Evolutionary conservation across 768 basidiomycete species (phyloP).

Genomic region (Amanita phalloides): DNA sequence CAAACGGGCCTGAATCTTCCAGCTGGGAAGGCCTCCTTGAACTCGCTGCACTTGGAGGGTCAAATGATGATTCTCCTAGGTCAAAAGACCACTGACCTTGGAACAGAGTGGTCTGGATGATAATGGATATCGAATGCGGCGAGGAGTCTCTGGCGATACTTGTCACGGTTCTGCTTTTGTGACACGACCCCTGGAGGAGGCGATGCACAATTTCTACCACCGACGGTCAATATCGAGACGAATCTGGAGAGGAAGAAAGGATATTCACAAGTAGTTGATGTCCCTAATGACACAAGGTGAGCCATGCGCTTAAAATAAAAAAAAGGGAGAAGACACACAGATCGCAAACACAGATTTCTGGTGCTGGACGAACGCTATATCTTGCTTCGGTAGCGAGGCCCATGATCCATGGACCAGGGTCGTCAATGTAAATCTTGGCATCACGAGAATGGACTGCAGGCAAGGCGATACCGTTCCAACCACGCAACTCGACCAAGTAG

Average conservation of each 20-base stretch:
- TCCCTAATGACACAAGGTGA: slow-evolving; percentile 33
- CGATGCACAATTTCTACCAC: slow-evolving; percentile 60
- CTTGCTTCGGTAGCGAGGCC: slow-evolving; percentile 81
- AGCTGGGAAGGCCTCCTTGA: slow-evolving; percentile 91
- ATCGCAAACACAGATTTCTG: slow-evolving; percentile 84
- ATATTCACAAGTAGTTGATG: slow-evolving; percentile 64
- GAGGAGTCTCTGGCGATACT: slow-evolving; percentile 62
- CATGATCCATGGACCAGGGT: slow-evolving; percentile 95
- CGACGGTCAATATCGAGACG: slow-evolving; percentile 6
- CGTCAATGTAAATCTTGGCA: slow-evolving; percentile 88
- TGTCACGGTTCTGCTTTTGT: slow-evolving; percentile 69
- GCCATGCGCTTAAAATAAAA: not conserved
- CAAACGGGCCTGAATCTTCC: slow-evolving; percentile 86
- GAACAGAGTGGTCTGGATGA: slow-evolving; percentile 80
- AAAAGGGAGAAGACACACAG: slow-evolving; percentile 37
- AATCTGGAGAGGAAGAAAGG: slow-evolving; percentile 5
- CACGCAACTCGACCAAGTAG: slow-evolving; percentile 86
- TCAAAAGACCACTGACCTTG: slow-evolving; percentile 33
- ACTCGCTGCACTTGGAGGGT: slow-evolving; percentile 46
- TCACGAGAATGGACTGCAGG: slow-evolving; percentile 81
- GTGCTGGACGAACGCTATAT: slow-evolving; percentile 59
- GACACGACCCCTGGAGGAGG: slow-evolving; percentile 72
- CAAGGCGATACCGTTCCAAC: slow-evolving; percentile 86
- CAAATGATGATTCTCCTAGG: slow-evolving; percentile 1
- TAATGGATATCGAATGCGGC: slow-evolving; percentile 78